Evolutionary conservation across 2,329 filamentous ascomycete species (phyloP), one percentile per base, ranked within the genome.

Genomic region (Tolypocladium ovalisporum): DNA sequence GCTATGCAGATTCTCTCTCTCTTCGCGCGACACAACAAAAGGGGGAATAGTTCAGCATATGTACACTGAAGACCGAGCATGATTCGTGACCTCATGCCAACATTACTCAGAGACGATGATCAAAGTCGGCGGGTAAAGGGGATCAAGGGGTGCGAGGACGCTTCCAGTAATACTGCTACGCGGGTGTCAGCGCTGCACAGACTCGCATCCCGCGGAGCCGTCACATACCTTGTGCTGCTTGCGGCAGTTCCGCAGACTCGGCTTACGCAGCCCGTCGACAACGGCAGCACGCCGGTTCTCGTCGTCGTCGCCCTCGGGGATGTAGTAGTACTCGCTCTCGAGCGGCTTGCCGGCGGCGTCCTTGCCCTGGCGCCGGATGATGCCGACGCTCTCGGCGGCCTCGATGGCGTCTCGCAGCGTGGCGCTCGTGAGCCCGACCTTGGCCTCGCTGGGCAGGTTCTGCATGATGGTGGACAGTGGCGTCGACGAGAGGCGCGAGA

Each of bases 311-410:
- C 85, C 80, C 71, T 97, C 93, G 0, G 92, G 89, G 9, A 97
- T 79, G 68, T 99, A 99, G 74, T 97, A 97, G 71, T 95, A 97
- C 71, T 99, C 92, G 76, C 89, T 95, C 78, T 99, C 93, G 1
- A 99, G 81, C 8, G 87, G 76, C 75, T 97, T 94, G 63, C 94
- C 94, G 0, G 94, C 93, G 6, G 94, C 94, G 69, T 99, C 94
- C 72, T 97, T 99, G 68, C 94, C 94, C 70, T 93, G 87, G 42
- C 94, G 87, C 55, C 82, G 80, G 65, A 99, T 96, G 70, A 94
- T 87, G 52, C 94, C 94, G 61, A 97, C 85, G 68, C 90, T 96
- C 10, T 81, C 72, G 7, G 89, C 88, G 29, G 78, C 76, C 68
- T 91, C 87, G 49, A 97, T 82, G 58, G 95, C 80, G 52, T 75